These are phyloP conservation scores for Diaporthe citriasiana DNA, from an alignment of 2,329 filamentous ascomycete genomes.

Conservation along the genomic window DNA sequence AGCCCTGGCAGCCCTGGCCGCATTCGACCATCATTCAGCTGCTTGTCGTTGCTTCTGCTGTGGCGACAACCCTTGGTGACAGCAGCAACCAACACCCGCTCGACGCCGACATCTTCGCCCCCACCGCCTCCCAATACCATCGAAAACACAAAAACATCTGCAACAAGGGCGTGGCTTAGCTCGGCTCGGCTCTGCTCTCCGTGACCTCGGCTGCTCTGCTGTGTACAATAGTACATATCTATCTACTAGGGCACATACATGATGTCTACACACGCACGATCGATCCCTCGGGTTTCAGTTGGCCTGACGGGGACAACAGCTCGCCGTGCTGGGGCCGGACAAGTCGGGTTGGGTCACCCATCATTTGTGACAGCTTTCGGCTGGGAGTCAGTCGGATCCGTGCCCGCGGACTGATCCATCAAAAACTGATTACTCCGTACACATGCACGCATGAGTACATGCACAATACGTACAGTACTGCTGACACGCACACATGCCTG, in stretches of 20 bases:
- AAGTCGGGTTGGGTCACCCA: slow-evolving; percentile 11
- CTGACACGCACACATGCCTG: background rate
- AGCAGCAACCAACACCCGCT: background rate
- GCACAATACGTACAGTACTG: background rate
- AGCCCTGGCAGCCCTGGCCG: slow-evolving; percentile 14
- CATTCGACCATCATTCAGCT: slow-evolving; percentile 11
- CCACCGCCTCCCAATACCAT: background rate
- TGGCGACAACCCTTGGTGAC: background rate
- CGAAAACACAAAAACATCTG: background rate
- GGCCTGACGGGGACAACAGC: slow-evolving; percentile 24
- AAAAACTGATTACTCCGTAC: slow-evolving; percentile 14
- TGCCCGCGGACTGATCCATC: slow-evolving; percentile 19
- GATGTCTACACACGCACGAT: background rate
- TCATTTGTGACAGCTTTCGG: slow-evolving; percentile 30
- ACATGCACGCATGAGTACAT: background rate
- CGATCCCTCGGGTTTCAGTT: slow-evolving; percentile 23
- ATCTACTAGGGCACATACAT: too few relatives aligned
- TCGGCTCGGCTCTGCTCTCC: too few relatives aligned
- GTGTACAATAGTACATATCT: too few relatives aligned
- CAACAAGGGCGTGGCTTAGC: background rate
- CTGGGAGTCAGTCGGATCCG: slow-evolving; percentile 29
- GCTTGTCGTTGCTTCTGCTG: background rate
- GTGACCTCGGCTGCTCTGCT: background rate
- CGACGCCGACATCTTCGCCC: background rate
- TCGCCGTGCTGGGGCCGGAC: slow-evolving; percentile 5